Conservation (phyloP, 2,329 filamentous ascomycete species). For the Dryadomyces quercivorus region DNA sequence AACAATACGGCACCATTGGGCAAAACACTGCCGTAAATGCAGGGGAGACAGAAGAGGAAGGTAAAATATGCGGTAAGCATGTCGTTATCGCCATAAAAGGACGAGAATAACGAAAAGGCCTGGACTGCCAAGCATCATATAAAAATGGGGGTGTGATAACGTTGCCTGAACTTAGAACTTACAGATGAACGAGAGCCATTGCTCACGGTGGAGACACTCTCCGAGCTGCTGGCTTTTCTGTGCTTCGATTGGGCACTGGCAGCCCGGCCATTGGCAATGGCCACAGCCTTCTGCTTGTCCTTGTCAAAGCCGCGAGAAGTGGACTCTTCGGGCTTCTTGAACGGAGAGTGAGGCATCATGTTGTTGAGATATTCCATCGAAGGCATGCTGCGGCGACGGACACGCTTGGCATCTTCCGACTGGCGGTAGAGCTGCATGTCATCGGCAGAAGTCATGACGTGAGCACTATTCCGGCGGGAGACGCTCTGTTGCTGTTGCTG, state of each 20-base stretch:
- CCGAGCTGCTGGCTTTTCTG: constrained; percentile 46
- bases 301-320: constrained; percentile 21
- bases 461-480: constrained; percentile 40
- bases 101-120: not conserved
- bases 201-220: constrained; percentile 50
- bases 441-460: constrained; percentile 26
- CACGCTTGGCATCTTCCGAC: constrained; percentile 58
- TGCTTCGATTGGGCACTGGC: constrained; percentile 11
- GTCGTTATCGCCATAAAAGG: constrained; percentile 8
- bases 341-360: constrained; percentile 22
- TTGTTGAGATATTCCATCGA: constrained; percentile 36
- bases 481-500: constrained; percentile 15
- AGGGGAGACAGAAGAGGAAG: constrained; percentile 4
- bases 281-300: constrained; percentile 23
- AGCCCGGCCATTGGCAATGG: not conserved
- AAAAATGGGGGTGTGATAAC: constrained; percentile 13
- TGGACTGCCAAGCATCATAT: not conserved
- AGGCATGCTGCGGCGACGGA: constrained; percentile 73
- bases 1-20: not conserved
- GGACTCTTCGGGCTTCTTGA: constrained; percentile 19
- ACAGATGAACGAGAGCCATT: constrained; percentile 52
- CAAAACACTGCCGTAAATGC: not conserved
- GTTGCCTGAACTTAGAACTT: constrained; percentile 44
- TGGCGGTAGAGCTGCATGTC: constrained; percentile 47
- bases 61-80: not conserved